phyloP scores from a whole-genome alignment of 148 eudicot species.

The Persicaria maculosa region DNA sequence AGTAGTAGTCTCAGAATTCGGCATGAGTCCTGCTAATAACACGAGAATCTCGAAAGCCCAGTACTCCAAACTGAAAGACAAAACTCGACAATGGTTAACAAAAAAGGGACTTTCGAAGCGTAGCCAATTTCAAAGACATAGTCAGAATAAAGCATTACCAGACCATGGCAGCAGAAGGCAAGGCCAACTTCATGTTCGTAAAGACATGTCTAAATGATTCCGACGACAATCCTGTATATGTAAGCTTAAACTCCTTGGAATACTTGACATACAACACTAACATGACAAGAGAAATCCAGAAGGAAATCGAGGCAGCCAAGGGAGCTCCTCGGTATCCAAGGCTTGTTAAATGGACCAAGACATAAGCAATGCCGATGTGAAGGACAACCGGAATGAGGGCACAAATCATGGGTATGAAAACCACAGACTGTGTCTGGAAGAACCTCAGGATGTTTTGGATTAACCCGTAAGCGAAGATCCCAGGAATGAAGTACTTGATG shows the following conservation, averaged over 20 bases:
- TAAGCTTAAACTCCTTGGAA: conserved; percentile 35
- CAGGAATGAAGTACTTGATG: conserved; percentile 59
- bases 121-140: neutral
- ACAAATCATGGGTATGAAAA: conserved; percentile 41
- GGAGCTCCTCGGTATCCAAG: conserved; percentile 62
- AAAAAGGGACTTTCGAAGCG: neutral
- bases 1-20: conserved; percentile 58
- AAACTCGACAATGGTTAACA: neutral
- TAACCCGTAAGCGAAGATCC: conserved; percentile 50
- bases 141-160: conserved; percentile 29
- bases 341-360: conserved; percentile 32
- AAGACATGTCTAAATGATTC: conserved; percentile 39
- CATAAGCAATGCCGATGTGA: conserved; percentile 38
- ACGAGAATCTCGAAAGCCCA: conserved; percentile 93
- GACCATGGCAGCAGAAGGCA: conserved; percentile 87
- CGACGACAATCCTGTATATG: conserved; percentile 54
- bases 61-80: conserved; percentile 55
- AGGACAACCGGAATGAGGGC: conserved; percentile 41
- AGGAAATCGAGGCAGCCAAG: conserved; percentile 53
- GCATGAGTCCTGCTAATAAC: conserved; percentile 73
- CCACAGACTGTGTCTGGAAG: conserved; percentile 71
- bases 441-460: conserved; percentile 66
- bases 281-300: conserved; percentile 50
- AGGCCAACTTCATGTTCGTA: conserved; percentile 43
- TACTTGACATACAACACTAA: conserved; percentile 34